Conservation (phyloP, 495 filamentous ascomycete genomes). For the Monascus purpureus region DNA sequence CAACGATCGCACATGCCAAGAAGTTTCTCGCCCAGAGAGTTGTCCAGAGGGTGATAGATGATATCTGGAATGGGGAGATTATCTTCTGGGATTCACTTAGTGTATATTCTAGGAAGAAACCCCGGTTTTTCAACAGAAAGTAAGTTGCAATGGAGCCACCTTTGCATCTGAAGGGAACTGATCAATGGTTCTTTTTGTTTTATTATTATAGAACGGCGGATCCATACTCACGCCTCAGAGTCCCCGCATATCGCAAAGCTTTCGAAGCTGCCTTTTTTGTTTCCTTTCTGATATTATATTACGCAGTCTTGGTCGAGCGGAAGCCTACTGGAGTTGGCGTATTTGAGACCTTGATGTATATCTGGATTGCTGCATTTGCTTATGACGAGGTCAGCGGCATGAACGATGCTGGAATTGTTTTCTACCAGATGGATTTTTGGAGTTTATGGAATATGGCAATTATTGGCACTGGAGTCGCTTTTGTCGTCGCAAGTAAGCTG, state of each 20-base stretch:
- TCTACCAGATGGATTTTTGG: slow-evolving; percentile 86
- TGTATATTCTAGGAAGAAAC: slow-evolving; percentile 62
- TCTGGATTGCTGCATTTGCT: slow-evolving; percentile 72
- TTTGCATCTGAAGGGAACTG: not conserved
- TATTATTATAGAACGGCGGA: slow-evolving; percentile 44
- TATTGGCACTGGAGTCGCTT: slow-evolving; percentile 65
- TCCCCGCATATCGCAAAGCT: slow-evolving; percentile 82
- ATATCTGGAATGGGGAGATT: slow-evolving; percentile 85
- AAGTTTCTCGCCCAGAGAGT: slow-evolving; percentile 75
- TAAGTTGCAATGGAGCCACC: slow-evolving; percentile 7
- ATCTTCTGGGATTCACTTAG: slow-evolving; percentile 81
- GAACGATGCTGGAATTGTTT: slow-evolving; percentile 64
- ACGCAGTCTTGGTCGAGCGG: slow-evolving; percentile 60
- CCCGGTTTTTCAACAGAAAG: slow-evolving; percentile 65
- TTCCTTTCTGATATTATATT: slow-evolving; percentile 70
- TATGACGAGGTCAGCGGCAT: slow-evolving; percentile 79
- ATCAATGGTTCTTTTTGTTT: not conserved
- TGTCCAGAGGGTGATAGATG: slow-evolving; percentile 76
- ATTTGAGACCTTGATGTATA: slow-evolving; percentile 40
- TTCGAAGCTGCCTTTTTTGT: slow-evolving; percentile 84
- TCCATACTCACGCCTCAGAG: slow-evolving; percentile 69
- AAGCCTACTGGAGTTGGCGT: slow-evolving; percentile 32
- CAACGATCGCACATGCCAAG: slow-evolving; percentile 77
- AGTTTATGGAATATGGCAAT: slow-evolving; percentile 80
- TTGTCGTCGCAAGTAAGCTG: slow-evolving; percentile 54